Conservation (phyloP, 192 early-diverging fungal species). For the Dissophora ornata region DNA sequence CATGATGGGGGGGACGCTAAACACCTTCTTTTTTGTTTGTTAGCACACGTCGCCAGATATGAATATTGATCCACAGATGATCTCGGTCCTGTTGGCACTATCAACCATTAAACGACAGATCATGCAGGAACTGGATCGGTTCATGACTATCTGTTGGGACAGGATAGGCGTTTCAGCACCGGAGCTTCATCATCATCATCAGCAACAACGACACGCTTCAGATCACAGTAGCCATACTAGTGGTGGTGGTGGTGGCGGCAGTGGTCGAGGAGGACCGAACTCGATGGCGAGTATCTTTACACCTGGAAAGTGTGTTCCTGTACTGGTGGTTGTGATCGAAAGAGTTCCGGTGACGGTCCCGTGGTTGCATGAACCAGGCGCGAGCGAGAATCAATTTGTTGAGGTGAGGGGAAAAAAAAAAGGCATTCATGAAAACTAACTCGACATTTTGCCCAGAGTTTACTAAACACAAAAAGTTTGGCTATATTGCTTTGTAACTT, state of each 20-base stretch:
- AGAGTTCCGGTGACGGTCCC: slow-evolving; percentile 20
- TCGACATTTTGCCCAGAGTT: too few relatives aligned
- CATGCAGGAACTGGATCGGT: slow-evolving; percentile 41
- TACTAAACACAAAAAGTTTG: too few relatives aligned
- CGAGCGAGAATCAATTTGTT: slow-evolving; percentile 26
- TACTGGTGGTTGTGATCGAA: slow-evolving; percentile 45
- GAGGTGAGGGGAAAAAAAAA: slow-evolving; percentile 34
- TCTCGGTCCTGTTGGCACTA: slow-evolving; percentile 24
- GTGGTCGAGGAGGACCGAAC: slow-evolving; percentile 1
- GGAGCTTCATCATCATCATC: slow-evolving; percentile 4
- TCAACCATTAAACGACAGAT: slow-evolving; percentile 44
- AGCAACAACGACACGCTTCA: neutral
- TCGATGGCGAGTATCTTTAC: slow-evolving; percentile 26
- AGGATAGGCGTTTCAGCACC: slow-evolving; percentile 27
- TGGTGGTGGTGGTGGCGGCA: neutral
- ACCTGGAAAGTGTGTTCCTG: slow-evolving; percentile 40
- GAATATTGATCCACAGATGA: slow-evolving; percentile 35
- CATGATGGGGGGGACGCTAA: too few relatives aligned
- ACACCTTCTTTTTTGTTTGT: neutral
- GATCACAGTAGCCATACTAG: neutral
- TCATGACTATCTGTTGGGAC: slow-evolving; percentile 54
- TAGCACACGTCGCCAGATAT: slow-evolving; percentile 42
- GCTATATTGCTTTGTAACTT: too few relatives aligned
- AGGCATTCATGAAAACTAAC: too few relatives aligned
- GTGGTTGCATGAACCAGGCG: slow-evolving; percentile 33